Percentiles rank a stretch among this genome's conserved stretches.
Evolutionary conservation across 108 stramenopile genomes (phyloP).

Genomic region (Discostella pseudostelligera): DNA sequence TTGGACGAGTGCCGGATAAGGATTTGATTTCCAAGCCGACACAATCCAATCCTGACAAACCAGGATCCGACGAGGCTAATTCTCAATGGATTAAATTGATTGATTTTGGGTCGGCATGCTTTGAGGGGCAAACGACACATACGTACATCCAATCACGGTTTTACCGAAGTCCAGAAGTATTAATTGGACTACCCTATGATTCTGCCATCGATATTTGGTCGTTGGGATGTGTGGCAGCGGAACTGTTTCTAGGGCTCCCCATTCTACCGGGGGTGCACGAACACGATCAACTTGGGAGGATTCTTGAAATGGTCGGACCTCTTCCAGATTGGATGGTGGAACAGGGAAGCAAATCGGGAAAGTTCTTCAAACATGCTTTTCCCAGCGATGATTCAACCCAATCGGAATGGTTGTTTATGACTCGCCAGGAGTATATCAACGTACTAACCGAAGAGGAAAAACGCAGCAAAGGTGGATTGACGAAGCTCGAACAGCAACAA

Average conservation of each 20-base stretch:
- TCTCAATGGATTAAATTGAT: constrained; percentile 85
- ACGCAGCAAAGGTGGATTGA: constrained; percentile 63
- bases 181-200: constrained; percentile 91
- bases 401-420: constrained; percentile 64
- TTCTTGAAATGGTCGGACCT: constrained; percentile 90
- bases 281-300: constrained; percentile 93
- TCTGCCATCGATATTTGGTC: constrained; percentile 98
- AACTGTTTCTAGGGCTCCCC: constrained; percentile 93
- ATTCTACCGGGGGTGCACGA: constrained; percentile 95
- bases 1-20: constrained; percentile 1
- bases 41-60: neutral
- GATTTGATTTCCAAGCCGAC: neutral
- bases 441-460: constrained; percentile 68
- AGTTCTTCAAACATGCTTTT: constrained; percentile 52
- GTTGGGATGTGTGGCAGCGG: constrained; percentile 93
- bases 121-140: constrained; percentile 81
- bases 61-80: constrained; percentile 6
- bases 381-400: constrained; percentile 21
- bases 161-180: constrained; percentile 97
- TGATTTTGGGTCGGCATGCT: constrained; percentile 98
- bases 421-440: constrained; percentile 70
- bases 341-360: constrained; percentile 68
- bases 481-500: constrained; percentile 77
- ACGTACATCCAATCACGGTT: constrained; percentile 98
- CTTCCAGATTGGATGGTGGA: constrained; percentile 90